These are phyloP conservation scores for Pseudopediastrum boryanum DNA, from an alignment of 139 green algal genomes.

Conservation along the genomic window DNA sequence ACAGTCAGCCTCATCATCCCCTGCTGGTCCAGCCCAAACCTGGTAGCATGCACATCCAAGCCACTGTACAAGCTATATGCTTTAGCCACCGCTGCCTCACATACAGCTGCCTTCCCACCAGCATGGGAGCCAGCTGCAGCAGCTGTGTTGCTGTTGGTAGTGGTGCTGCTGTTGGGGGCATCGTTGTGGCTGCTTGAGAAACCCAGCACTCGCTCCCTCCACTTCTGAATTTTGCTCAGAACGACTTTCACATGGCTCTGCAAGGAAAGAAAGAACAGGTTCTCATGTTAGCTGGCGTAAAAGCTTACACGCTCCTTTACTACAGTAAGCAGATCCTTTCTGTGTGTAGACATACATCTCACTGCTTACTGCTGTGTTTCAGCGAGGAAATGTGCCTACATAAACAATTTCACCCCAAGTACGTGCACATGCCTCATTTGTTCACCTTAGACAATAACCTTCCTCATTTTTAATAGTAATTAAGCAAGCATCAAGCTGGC, in stretches of 20 bases:
- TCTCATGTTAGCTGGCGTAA: too few relatives aligned
- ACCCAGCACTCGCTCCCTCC: conserved; percentile 2
- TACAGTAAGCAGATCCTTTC: too few relatives aligned
- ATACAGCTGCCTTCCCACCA: not conserved
- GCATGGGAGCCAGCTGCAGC: not conserved
- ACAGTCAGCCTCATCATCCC: not conserved
- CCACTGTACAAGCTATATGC: conserved; percentile 22
- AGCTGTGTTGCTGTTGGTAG: not conserved
- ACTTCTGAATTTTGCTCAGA: not conserved
- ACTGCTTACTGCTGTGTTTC: too few relatives aligned
- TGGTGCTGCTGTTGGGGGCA: not conserved
- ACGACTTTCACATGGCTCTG: conserved; percentile 27
- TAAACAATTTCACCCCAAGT: too few relatives aligned
- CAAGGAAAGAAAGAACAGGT: not conserved
- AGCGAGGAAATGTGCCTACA: too few relatives aligned
- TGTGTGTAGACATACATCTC: too few relatives aligned
- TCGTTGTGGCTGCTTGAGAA: too few relatives aligned
- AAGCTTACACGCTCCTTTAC: too few relatives aligned
- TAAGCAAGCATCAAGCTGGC: too few relatives aligned
- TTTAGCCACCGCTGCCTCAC: not conserved
- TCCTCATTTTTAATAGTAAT: too few relatives aligned
- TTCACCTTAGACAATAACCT: too few relatives aligned
- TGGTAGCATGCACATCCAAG: not conserved
- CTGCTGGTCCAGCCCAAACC: not conserved
- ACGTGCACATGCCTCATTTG: too few relatives aligned